These are phyloP conservation scores for Aspergillus ochraceus DNA, from an alignment of 2,329 filamentous ascomycete genomes.

Conservation along the genomic window DNA sequence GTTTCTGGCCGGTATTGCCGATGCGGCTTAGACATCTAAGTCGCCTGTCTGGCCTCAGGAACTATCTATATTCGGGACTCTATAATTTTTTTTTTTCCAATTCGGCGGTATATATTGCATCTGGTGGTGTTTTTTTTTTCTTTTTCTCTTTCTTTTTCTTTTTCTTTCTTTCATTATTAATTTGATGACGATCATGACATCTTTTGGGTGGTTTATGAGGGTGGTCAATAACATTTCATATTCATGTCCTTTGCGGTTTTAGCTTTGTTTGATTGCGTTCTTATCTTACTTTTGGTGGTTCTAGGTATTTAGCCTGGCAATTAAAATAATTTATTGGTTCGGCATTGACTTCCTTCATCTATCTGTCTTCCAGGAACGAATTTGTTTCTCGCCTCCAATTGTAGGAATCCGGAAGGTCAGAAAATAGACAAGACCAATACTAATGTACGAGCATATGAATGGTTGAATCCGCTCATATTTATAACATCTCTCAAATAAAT, in stretches of 20 bases:
- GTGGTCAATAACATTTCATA: background rate
- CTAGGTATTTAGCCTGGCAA: background rate
- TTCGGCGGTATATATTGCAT: constrained; percentile 28
- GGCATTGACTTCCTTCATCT: too few relatives aligned
- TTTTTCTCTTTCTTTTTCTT: background rate
- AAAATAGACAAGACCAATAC: too few relatives aligned
- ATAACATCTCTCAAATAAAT: too few relatives aligned
- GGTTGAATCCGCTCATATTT: too few relatives aligned
- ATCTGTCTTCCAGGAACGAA: too few relatives aligned
- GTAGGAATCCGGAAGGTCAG: too few relatives aligned
- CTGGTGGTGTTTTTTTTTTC: constrained; percentile 5
- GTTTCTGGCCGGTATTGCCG: constrained; percentile 77
- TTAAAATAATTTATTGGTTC: background rate
- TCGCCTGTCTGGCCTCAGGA: background rate
- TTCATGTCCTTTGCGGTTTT: background rate
- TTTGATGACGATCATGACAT: constrained; percentile 11
- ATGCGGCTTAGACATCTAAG: constrained; percentile 39
- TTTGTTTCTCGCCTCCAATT: background rate
- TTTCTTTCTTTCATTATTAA: constrained; percentile 4
- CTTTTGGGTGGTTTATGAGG: background rate
- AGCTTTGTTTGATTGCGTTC: background rate
- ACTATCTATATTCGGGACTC: constrained; percentile 8
- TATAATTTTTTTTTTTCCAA: background rate
- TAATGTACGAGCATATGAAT: too few relatives aligned
- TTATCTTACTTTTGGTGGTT: background rate